Evolutionary conservation across 2,329 filamentous ascomycete genomes (phyloP), one percentile per base, ranked within the genome.

Genomic region (Bertia moriformis): DNA sequence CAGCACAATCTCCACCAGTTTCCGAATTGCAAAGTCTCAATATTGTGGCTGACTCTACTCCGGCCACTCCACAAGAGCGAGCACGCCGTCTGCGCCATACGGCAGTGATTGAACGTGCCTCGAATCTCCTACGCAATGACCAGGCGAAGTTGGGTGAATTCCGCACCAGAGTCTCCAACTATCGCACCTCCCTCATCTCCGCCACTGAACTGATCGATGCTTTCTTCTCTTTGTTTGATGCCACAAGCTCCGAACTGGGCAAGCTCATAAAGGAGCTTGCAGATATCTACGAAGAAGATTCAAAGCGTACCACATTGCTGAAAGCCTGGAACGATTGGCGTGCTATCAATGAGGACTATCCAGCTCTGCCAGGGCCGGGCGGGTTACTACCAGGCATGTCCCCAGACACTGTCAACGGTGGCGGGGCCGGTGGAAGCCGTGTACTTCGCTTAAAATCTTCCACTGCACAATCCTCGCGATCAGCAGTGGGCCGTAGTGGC

Each of bases 291-390:
- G 89, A 98, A 48, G 81, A 93, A 48, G 70, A 80, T 38, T 54
- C 58, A 14, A 94, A 93, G 54, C 76, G 76, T 1, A 78, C 81
- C 39, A 68, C 65, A 1, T 63, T 98, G 3, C 72, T 87, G 18
- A 81, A 81, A 49, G 85, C 88, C 1, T 95, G 89, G 87, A 85
- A 86, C 48, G 84, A 94, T 58, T 95, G 89, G 85, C 84, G 85
- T 37, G 87, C 87, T 27, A 91, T 93, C 60, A 93, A 93, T 47
- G 88, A 95, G 58, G 88, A 95, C 55, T 96, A 95, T 48, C 89
- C 89, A 0, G 85, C 83, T 2, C 65, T 96, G 1, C 88, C 89
- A 1, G 81, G 82, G 0, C 70, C 84, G 1, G 71, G 73, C 40
- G 80, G 81, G 38, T 73, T 80, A 58, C 69, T 78, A 27, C 77